Conservation (phyloP, 805 yeast genomes). For the Lachancea quebecensis region DNA sequence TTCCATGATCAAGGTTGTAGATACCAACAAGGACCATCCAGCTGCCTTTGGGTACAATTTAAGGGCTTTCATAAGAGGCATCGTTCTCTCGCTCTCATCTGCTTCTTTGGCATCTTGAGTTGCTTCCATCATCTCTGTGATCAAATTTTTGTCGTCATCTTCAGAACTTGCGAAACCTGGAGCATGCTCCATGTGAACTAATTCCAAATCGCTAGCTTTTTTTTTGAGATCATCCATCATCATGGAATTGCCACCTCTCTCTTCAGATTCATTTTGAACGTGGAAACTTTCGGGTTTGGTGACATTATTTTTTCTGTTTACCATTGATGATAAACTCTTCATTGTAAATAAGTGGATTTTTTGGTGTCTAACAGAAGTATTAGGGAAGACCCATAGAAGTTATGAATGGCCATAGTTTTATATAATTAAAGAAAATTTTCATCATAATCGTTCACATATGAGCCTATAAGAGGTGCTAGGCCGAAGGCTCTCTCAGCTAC, state of each 20-base stretch:
- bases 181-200: constrained; percentile 10
- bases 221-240: constrained; percentile 2
- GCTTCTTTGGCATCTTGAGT: constrained; percentile 15
- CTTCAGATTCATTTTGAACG: neutral
- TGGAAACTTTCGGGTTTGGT: too few relatives aligned
- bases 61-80: constrained; percentile 32
- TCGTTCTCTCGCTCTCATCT: constrained; percentile 21
- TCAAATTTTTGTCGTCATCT: constrained; percentile 1
- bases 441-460: too few relatives aligned
- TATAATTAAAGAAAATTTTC: too few relatives aligned
- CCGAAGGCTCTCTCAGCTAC: too few relatives aligned
- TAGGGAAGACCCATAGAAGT: too few relatives aligned
- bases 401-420: too few relatives aligned
- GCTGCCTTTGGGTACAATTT: constrained; percentile 40
- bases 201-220: constrained; percentile 5
- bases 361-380: too few relatives aligned
- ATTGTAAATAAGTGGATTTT: too few relatives aligned
- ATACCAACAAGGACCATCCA: constrained; percentile 40
- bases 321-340: too few relatives aligned
- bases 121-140: constrained; percentile 5
- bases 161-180: constrained; percentile 1
- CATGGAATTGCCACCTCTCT: neutral
- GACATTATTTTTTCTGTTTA: too few relatives aligned
- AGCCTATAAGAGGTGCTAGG: too few relatives aligned
- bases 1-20: constrained; percentile 41